Base-by-base conservation (phyloP, 2,329 filamentous ascomycete genomes). In the Lizonia empirigonia region DNA sequence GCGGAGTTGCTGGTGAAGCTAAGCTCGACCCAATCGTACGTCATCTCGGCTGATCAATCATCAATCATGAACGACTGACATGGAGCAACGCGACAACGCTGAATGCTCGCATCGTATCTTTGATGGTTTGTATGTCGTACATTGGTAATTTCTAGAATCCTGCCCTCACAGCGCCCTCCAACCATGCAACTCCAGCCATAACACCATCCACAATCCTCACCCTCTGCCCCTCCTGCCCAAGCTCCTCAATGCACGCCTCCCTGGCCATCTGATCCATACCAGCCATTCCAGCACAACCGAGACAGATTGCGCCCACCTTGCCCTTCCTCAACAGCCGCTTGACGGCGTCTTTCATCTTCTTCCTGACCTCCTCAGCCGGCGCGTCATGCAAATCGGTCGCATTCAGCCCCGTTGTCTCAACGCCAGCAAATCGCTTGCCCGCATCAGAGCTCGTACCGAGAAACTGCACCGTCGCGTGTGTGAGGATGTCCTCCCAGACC, bases 251-350 rank as follows among this genome's bases (percentile, higher is more conserved):
- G 27, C 89, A 88, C 1, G 87, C 87, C 34, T 82, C 80, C 26
- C 87, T 81, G 30, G 97, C 91, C 51, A 87, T 87, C 32, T 84
- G 79, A 62, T 94, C 88, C 74, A 97, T 81, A 0, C 91, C 92
- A 1, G 87, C 86, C 92, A 97, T 96, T 0, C 91, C 92, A 2
- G 90, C 92, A 70, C 92, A 97, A 0, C 92, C 92, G 77, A 97
- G 82, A 65, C 90, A 88, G 7, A 97, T 83, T 19, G 86, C 88
- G 4, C 79, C 77, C 0, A 92, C 82, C 3, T 78, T 76, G 0
- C 80, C 75, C 10, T 77, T 78, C 7, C 68, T 70, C 22, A 96
- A 73, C 20, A 96, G 75, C 41, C 80, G 77, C 69, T 80, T 83
- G 0, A 90, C 89, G 0, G 91, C 91, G 13, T 84, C 80, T 59